These are phyloP conservation scores for Beauveria varroae DNA, from an alignment of 2,329 filamentous ascomycete species.

Conservation along the genomic window DNA sequence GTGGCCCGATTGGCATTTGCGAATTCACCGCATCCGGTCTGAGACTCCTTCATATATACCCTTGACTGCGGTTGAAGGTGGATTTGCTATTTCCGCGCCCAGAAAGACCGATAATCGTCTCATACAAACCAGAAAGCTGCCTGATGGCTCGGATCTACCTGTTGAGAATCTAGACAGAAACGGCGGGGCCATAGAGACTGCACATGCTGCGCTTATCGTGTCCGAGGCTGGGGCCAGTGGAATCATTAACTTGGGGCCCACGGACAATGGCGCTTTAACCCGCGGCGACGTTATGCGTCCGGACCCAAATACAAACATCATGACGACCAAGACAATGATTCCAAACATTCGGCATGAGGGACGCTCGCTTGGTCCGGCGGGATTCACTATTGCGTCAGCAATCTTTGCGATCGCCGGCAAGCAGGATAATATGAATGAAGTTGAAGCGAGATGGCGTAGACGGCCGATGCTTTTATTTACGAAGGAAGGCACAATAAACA, in stretches of 20 bases:
- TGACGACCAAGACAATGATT: constrained; percentile 17
- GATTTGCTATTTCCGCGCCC: constrained; percentile 17
- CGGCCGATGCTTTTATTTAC: not conserved
- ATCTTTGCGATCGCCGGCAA: constrained; percentile 2
- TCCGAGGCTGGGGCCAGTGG: constrained; percentile 14
- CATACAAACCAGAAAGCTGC: not conserved
- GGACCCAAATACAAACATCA: constrained; percentile 22
- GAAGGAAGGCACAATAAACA: not conserved
- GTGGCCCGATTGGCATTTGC: constrained; percentile 28
- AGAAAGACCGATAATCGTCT: not conserved
- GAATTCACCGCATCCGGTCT: constrained; percentile 18
- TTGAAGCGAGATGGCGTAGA: not conserved
- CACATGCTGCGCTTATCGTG: constrained; percentile 6
- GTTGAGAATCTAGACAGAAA: not conserved
- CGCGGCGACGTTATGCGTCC: constrained; percentile 15
- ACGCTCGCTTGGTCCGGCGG: not conserved
- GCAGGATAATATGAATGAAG: not conserved
- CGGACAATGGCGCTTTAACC: not conserved
- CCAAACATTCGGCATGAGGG: constrained; percentile 11
- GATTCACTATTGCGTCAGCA: not conserved
- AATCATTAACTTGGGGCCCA: constrained; percentile 8
- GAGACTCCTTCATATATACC: not conserved
- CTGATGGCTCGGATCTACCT: no score
- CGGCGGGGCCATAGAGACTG: not conserved
- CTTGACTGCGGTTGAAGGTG: constrained; percentile 16